Evolutionary conservation across 192 early-diverging fungal genomes (phyloP), one percentile per base, ranked within the genome.

Genomic region (Coemansia sp.): DNA sequence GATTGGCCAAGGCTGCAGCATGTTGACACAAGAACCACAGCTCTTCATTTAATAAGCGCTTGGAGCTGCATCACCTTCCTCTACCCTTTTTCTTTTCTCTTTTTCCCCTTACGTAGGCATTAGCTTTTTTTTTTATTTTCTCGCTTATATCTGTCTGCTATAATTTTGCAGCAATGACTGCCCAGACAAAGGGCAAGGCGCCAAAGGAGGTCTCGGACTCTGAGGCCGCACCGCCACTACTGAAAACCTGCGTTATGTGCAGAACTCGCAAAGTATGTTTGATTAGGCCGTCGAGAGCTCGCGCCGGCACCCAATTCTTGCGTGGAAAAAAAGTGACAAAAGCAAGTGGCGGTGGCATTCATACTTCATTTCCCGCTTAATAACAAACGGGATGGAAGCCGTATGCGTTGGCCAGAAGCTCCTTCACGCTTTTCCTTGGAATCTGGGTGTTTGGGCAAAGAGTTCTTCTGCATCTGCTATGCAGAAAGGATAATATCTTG

Each of bases 161-260:
- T 59, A 5, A 23, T 37, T 11, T 20, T 26, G 18, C 31, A 36
- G 50, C 46, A 11, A 56, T 56, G 53, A 56, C 58, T 12, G 49
- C 65, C 40, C 60, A 55, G 71, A 37, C 60, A 46, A 72, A 73
- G 45, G 54, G 52, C 56, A 67, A 63, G 52, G 40, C 40, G 17
- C 39, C 36, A 16, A 37, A 46, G 28, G 56, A 55, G 10, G 54
- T 30, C 39, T 38, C 37, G 17, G 53, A 64, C 50, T n/a, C 58
- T 11, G 59, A 54, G 6, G 17, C 51, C 17, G 43, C 50, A 1
- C 54, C 55, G 37, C 72, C 72, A 51, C 58, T 69, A 17, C 66
- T 76, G 48, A 76, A 76, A 51, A 76, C 72, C 16, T 76, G 72
- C n/a, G 66, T 69, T 8, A 76, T 68, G 66, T 76, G 72, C 58